phyloP scores from a whole-genome alignment of 441 rosid species.

The Manihot esculenta region DNA sequence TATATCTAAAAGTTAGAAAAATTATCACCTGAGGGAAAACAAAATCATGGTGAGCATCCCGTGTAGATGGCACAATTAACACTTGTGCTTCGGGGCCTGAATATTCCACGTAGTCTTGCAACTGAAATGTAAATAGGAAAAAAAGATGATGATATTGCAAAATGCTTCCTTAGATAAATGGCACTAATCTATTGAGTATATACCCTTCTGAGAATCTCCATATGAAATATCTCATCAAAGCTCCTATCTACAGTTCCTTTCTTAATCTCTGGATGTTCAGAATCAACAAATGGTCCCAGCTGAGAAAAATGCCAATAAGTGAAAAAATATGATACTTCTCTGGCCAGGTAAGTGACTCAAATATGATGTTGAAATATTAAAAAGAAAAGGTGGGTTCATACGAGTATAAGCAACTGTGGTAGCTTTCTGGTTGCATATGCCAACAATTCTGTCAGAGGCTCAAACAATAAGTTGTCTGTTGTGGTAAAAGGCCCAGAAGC shows the following conservation, averaged over 20 bases:
- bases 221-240: slow-evolving; percentile 60
- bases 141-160: not conserved
- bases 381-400: slow-evolving; percentile 23
- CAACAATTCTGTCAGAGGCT: slow-evolving; percentile 84
- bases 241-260: slow-evolving; percentile 62
- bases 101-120: slow-evolving; percentile 80
- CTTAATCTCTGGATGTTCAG: slow-evolving; percentile 77
- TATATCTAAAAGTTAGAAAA: not conserved
- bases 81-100: slow-evolving; percentile 68
- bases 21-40: slow-evolving; percentile 91
- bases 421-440: slow-evolving; percentile 70
- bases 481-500: slow-evolving; percentile 96
- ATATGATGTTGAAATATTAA: not conserved
- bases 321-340: slow-evolving; percentile 16
- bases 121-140: slow-evolving; percentile 44
- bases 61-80: slow-evolving; percentile 75
- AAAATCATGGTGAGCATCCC: slow-evolving; percentile 93
- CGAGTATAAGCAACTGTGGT: slow-evolving; percentile 84
- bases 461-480: slow-evolving; percentile 79
- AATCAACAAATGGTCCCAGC: slow-evolving; percentile 92
- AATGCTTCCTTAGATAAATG: slow-evolving; percentile 10
- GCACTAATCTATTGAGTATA: not conserved
- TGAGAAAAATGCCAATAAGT: slow-evolving; percentile 36
- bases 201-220: slow-evolving; percentile 72
- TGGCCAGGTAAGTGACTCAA: not conserved